Evolutionary conservation across 352 stramenopile genomes (phyloP).

Genomic region (Pythium sukuiense): DNA sequence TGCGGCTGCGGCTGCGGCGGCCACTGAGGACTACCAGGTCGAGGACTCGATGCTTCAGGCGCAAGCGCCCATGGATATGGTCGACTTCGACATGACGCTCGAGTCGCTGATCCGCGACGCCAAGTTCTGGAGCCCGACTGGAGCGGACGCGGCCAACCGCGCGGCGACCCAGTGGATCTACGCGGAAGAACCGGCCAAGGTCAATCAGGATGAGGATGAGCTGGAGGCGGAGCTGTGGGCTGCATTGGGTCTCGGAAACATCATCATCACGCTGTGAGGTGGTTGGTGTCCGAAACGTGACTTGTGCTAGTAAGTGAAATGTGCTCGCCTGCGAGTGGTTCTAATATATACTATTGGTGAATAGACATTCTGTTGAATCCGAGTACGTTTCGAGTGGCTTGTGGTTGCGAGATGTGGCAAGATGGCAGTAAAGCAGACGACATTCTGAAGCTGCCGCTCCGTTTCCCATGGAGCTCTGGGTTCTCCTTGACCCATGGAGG

Average conservation of each 20-base stretch:
- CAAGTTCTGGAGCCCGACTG: conserved; percentile 20
- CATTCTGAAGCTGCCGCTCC: too few relatives aligned
- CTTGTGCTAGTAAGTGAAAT: too few relatives aligned
- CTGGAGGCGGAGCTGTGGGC: conserved; percentile 21
- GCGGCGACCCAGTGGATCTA: conserved; percentile 10
- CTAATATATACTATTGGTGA: too few relatives aligned
- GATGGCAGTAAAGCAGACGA: too few relatives aligned
- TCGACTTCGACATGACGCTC: conserved; percentile 24
- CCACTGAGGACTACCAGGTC: conserved; percentile 9
- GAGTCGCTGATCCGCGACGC: conserved; percentile 17
- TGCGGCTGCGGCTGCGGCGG: background rate
- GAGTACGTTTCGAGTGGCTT: too few relatives aligned
- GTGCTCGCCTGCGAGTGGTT: too few relatives aligned
- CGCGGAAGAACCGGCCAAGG: background rate
- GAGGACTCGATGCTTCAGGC: conserved; percentile 22
- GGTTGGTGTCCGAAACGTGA: too few relatives aligned
- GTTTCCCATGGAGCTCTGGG: too few relatives aligned
- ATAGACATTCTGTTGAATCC: too few relatives aligned
- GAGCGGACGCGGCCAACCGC: background rate
- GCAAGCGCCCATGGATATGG: conserved; percentile 14
- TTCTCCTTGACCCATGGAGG: too few relatives aligned
- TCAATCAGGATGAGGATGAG: conserved; percentile 14
- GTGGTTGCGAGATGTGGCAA: too few relatives aligned
- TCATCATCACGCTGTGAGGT: conserved; percentile 14
- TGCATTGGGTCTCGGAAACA: conserved; percentile 13